Evolutionary conservation across 768 basidiomycete species (phyloP).

Genomic region (Tricholoma terreum): DNA sequence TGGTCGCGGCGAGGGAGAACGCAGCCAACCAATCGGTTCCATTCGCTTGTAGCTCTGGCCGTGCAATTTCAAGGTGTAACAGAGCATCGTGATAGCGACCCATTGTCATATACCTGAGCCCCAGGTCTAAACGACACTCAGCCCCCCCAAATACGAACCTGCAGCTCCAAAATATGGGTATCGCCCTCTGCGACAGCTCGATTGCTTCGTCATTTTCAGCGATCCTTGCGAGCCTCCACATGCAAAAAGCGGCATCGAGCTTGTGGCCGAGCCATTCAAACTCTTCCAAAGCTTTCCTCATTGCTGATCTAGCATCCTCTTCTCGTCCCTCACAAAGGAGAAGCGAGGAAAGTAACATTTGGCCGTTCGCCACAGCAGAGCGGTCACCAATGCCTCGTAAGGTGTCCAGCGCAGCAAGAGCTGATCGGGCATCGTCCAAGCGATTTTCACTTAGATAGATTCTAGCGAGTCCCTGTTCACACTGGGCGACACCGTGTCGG

Average conservation of each 20-base stretch:
- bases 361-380: conserved; percentile 4
- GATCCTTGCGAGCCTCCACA: background rate
- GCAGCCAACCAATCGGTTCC: background rate
- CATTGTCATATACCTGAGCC: conserved; percentile 1
- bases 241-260: conserved; percentile 9
- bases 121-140: conserved; percentile 8
- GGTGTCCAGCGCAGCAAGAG: conserved; percentile 4
- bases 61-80: conserved; percentile 7
- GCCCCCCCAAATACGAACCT: conserved; percentile 9
- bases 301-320: conserved; percentile 5
- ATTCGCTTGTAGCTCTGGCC: conserved; percentile 7
- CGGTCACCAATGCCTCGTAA: conserved; percentile 8
- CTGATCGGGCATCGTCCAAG: conserved; percentile 6
- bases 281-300: conserved; percentile 5
- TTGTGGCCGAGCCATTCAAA: conserved; percentile 5
- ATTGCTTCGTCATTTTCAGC: conserved; percentile 6
- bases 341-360: background rate
- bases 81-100: conserved; percentile 7
- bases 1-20: conserved; percentile 13
- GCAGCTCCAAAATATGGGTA: conserved; percentile 9
- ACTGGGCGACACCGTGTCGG: background rate
- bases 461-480: background rate
- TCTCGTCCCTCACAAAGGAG: background rate
- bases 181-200: conserved; percentile 5
- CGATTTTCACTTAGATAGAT: conserved; percentile 1